These are phyloP conservation scores for Colletotrichum incanum DNA, from an alignment of 2,329 filamentous ascomycete genomes.

Conservation along the genomic window DNA sequence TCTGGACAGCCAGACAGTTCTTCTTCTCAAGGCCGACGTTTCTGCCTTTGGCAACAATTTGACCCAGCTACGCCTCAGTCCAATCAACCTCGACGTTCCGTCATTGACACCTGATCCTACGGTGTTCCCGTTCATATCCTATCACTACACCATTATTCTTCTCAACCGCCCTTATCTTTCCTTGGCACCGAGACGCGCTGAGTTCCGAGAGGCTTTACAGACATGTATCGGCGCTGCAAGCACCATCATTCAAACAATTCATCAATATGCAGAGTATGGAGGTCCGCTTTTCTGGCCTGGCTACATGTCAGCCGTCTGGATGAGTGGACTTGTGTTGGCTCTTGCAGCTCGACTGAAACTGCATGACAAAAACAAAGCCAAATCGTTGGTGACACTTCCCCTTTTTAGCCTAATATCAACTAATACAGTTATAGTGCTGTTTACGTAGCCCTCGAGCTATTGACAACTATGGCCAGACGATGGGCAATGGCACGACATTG, in stretches of 20 bases:
- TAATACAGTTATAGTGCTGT: slow-evolving; percentile 24
- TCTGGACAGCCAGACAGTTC: slow-evolving; percentile 16
- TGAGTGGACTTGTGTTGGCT: slow-evolving; percentile 55
- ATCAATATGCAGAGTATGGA: slow-evolving; percentile 12
- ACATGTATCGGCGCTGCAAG: slow-evolving; percentile 31
- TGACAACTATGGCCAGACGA: slow-evolving; percentile 17
- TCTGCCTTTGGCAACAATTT: slow-evolving; percentile 37
- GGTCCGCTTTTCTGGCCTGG: slow-evolving; percentile 51
- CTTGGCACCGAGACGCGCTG: slow-evolving; percentile 39
- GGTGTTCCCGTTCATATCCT: slow-evolving; percentile 41
- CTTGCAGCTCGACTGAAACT: slow-evolving; percentile 47
- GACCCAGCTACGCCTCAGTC: not conserved
- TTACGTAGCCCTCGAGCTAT: slow-evolving; percentile 5
- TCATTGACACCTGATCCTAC: slow-evolving; percentile 24
- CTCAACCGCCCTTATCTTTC: slow-evolving; percentile 55
- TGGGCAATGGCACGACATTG: slow-evolving; percentile 39
- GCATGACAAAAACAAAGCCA: slow-evolving; percentile 4
- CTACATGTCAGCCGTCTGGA: slow-evolving; percentile 54
- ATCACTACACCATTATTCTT: slow-evolving; percentile 53
- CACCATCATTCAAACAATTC: slow-evolving; percentile 21
- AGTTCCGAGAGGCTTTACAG: slow-evolving; percentile 36
- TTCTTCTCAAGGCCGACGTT: slow-evolving; percentile 40
- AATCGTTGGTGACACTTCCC: not conserved
- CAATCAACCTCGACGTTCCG: not conserved
- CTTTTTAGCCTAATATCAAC: not conserved